A percentile compares a stretch with the other conserved stretches of the same genome.
These are phyloP conservation scores for Colletotrichum melonis DNA, from an alignment of 2,329 filamentous ascomycete genomes.

Conservation along the genomic window DNA sequence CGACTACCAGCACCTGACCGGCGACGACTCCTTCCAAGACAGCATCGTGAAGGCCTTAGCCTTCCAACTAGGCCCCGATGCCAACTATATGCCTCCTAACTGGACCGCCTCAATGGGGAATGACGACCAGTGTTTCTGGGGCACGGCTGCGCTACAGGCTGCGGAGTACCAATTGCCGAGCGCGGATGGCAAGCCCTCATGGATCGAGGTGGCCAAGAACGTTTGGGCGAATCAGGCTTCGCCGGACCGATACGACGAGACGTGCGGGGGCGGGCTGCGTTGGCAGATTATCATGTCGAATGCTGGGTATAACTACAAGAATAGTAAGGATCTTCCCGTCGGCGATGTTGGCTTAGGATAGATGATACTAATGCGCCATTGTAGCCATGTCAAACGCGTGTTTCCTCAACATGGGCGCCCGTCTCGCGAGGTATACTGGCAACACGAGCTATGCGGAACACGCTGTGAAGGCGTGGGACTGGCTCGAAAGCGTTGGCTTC, in stretches of 20 bases:
- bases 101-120: conserved; percentile 60
- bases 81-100: conserved; percentile 62
- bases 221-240: conserved; percentile 64
- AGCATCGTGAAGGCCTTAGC: conserved; percentile 56
- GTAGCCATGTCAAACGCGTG: conserved; percentile 57
- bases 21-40: conserved; percentile 64
- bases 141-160: conserved; percentile 65
- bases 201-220: conserved; percentile 67
- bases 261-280: conserved; percentile 71
- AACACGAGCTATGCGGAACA: conserved; percentile 67
- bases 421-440: conserved; percentile 70
- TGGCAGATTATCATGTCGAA: conserved; percentile 76
- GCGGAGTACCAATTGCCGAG: conserved; percentile 65
- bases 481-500: conserved; percentile 60
- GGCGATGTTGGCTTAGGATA: neutral
- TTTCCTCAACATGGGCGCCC: conserved; percentile 64
- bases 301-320: conserved; percentile 75
- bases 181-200: conserved; percentile 55
- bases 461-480: conserved; percentile 68
- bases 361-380: neutral
- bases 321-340: conserved; percentile 43
- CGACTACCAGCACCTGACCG: conserved; percentile 53
- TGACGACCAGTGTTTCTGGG: conserved; percentile 72
- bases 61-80: conserved; percentile 58
- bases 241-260: conserved; percentile 58